Conservation (phyloP, 495 filamentous ascomycete species). For the Talaromyces trachyspermus region DNA sequence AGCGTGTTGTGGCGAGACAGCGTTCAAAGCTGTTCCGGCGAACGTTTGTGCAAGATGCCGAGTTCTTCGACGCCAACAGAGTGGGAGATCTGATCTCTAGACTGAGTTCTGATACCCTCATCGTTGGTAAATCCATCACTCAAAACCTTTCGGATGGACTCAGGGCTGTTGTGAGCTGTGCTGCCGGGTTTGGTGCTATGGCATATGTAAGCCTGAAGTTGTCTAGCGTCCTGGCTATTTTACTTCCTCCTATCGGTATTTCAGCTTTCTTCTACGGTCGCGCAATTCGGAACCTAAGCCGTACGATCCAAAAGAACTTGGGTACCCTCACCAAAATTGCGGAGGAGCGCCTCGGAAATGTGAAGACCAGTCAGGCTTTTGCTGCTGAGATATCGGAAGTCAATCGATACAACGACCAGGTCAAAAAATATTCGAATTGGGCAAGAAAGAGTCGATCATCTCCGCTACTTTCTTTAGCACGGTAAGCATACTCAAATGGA, state of each 20-base stretch:
- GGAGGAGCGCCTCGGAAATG: slow-evolving; percentile 90
- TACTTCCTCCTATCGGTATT: slow-evolving; percentile 89
- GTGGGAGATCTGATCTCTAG: slow-evolving; percentile 94
- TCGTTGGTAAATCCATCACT: slow-evolving; percentile 96
- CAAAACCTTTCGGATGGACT: slow-evolving; percentile 95
- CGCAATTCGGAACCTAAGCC: slow-evolving; percentile 75
- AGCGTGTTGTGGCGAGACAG: slow-evolving; percentile 84
- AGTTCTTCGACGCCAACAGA: slow-evolving; percentile 97
- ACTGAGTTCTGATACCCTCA: slow-evolving; percentile 90
- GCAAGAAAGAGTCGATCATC: slow-evolving; percentile 75
- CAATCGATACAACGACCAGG: slow-evolving; percentile 80
- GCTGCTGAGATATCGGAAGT: slow-evolving; percentile 88
- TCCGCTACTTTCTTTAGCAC: slow-evolving; percentile 86
- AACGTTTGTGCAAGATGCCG: slow-evolving; percentile 90
- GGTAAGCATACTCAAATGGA: slow-evolving; percentile 26
- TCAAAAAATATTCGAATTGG: slow-evolving; percentile 83
- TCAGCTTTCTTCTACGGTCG: slow-evolving; percentile 88
- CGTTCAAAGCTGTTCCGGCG: slow-evolving; percentile 82
- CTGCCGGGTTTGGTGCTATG: slow-evolving; percentile 84
- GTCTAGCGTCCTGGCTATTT: slow-evolving; percentile 73
- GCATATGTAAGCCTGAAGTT: slow-evolving; percentile 86
- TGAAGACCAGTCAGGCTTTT: slow-evolving; percentile 93
- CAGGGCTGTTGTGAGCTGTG: slow-evolving; percentile 77
- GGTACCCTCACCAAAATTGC: slow-evolving; percentile 92
- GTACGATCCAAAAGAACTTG: slow-evolving; percentile 86